Base-by-base conservation (phyloP, 345 rosid species). In the Sisymbrium altissimum region DNA sequence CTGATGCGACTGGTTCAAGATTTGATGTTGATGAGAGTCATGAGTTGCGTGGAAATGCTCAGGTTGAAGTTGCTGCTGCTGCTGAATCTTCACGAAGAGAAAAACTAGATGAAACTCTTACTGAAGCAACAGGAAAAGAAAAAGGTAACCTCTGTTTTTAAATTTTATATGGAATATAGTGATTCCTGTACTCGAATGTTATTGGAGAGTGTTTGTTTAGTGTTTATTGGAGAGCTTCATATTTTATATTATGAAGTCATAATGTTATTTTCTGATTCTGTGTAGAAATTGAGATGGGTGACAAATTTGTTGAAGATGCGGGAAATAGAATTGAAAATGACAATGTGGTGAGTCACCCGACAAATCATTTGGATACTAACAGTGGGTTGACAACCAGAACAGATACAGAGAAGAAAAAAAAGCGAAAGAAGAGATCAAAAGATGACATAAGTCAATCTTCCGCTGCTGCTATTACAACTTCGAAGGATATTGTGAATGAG, bases 1-100 rank as follows among this genome's bases (percentile, higher is more conserved):
- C 70, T 52, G 64, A 21, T 29, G 60, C 41, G n/a, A 48, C 66
- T 76, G 40, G 76, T 56, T 45, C 30, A 17, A 48, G 73, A 66
- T 54, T 75, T 50, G 79, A 62, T 17, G 7, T 38, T 40, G 68
- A 39, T 43, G 76, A 66, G 46, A 44, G 39, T 66, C 30, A 36
- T 19, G 74, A 52, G 57, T 15, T 32, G 7, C 8, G 23, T 55
- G 64, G 50, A 33, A 55, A 63, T 54, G 64, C 21, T 38, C 53
- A 35, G 13, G 69, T 18, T 14, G 71, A 13, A 33, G 59, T 39
- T 29, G 41, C 39, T 46, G 38, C 32, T 64, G 58, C 32, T 64
- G 58, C 84, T 43, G 77, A 84, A 54, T 73, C 70, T 52, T 68
- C 80, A 72, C 35, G 44, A 8, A 73, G 52, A 67, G 81, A 82